Evolutionary conservation across 306 rosid genomes (phyloP).

Genomic region (Pyrus communis): DNA sequence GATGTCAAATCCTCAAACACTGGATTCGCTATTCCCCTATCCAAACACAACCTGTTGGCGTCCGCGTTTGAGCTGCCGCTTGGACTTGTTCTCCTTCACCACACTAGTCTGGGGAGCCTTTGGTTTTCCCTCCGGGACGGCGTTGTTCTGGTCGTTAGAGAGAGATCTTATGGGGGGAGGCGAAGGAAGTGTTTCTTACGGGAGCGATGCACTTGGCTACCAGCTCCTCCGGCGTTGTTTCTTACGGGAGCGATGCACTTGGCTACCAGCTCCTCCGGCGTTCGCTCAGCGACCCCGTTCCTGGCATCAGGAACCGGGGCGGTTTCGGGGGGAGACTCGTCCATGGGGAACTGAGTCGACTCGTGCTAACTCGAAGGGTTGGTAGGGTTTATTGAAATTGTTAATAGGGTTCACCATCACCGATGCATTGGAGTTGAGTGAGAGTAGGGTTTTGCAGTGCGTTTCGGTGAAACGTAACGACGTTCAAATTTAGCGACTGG

Average conservation of each 20-base stretch:
- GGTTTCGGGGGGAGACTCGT: slow-evolving; percentile 15
- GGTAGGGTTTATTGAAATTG: neutral
- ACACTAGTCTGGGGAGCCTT: slow-evolving; percentile 26
- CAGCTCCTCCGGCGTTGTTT: too few species aligned
- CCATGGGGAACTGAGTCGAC: slow-evolving; percentile 24
- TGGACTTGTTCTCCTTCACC: slow-evolving; percentile 77
- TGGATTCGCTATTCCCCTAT: neutral
- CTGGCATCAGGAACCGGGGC: neutral
- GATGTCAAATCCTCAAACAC: neutral
- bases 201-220: slow-evolving; percentile 76
- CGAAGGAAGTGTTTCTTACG: slow-evolving; percentile 56
- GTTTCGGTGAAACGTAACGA: neutral
- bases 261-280: too few species aligned
- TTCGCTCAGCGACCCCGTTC: slow-evolving; percentile 13
- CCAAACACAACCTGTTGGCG: slow-evolving; percentile 55
- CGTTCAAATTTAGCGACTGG: too few species aligned
- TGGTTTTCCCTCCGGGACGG: slow-evolving; percentile 19
- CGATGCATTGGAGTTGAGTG: neutral
- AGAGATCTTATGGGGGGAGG: slow-evolving; percentile 46
- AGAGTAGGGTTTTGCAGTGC: neutral
- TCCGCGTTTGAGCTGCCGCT: slow-evolving; percentile 94
- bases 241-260: too few species aligned
- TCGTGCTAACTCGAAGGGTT: neutral
- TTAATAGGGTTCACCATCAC: neutral
- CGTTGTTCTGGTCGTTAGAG: slow-evolving; percentile 14